phyloP scores from a whole-genome alignment of 2,329 filamentous ascomycete species.

The Beauveria sp. region DNA sequence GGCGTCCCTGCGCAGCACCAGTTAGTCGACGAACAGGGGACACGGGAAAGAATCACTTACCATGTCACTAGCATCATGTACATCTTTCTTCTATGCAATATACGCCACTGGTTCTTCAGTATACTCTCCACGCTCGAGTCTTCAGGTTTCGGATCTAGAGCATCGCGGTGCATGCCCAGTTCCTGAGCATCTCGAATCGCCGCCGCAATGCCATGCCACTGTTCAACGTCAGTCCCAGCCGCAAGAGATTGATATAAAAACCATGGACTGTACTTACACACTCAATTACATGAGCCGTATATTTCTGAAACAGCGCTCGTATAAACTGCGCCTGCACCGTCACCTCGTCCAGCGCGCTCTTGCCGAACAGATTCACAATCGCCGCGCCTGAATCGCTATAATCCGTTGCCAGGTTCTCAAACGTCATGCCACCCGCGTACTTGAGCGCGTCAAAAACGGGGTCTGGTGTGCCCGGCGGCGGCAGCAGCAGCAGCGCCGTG shows the following conservation, averaged over 20 bases:
- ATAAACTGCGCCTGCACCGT: constrained; percentile 52
- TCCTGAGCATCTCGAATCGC: constrained; percentile 56
- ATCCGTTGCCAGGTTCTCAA: constrained; percentile 52
- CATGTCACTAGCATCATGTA: constrained; percentile 46
- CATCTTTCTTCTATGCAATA: constrained; percentile 46
- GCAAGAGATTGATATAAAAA: not conserved
- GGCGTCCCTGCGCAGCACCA: constrained; percentile 36
- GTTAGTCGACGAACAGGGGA: not conserved
- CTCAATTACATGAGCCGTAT: constrained; percentile 50
- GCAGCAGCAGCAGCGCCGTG: constrained; percentile 44
- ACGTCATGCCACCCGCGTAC: constrained; percentile 50
- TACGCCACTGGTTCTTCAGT: constrained; percentile 50
- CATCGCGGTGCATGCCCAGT: constrained; percentile 50
- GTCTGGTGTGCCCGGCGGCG: constrained; percentile 34
- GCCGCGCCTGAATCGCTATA: constrained; percentile 52
- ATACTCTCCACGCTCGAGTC: constrained; percentile 39
- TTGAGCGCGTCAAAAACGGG: constrained; percentile 48
- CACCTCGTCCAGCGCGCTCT: constrained; percentile 46
- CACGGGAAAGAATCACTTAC: constrained; percentile 14
- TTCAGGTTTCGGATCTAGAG: constrained; percentile 41
- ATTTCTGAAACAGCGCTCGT: constrained; percentile 50
- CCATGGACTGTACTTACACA: constrained; percentile 30
- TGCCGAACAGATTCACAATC: constrained; percentile 48
- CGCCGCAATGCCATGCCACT: constrained; percentile 50
- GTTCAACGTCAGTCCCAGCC: constrained; percentile 4